Evolutionary conservation across 129 eudicot genomes (phyloP).

Genomic region (Erigeron canadensis): DNA sequence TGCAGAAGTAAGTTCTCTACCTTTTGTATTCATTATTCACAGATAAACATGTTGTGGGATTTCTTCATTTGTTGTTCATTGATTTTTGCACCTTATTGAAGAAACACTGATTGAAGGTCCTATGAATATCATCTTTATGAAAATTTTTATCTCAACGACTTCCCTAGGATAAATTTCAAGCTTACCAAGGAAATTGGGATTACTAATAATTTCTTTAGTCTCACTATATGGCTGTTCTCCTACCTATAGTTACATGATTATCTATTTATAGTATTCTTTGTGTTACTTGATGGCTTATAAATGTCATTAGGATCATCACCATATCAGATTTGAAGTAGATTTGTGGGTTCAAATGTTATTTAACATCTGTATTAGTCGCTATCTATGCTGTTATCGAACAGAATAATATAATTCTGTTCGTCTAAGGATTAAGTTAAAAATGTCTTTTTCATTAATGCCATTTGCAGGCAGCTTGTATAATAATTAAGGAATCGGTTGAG

Average conservation of each 20-base stretch:
- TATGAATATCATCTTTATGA: neutral
- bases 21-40: neutral
- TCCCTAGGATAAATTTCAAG: neutral
- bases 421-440: neutral
- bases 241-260: neutral
- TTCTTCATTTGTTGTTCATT: neutral
- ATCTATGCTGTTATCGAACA: neutral
- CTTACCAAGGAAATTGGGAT: neutral
- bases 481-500: constrained; percentile 90
- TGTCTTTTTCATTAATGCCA: neutral
- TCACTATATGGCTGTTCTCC: neutral
- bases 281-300: neutral
- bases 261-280: neutral
- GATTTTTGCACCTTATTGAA: neutral
- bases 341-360: neutral
- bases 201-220: neutral
- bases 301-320: neutral
- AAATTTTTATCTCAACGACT: neutral
- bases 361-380: neutral
- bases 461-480: constrained; percentile 76
- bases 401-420: neutral
- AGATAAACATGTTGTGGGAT: neutral
- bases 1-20: constrained; percentile 69
- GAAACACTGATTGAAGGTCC: neutral
- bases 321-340: neutral